Conservation (phyloP, 192 early-diverging fungal genomes). For the Gryganskiella cystojenkinii region DNA sequence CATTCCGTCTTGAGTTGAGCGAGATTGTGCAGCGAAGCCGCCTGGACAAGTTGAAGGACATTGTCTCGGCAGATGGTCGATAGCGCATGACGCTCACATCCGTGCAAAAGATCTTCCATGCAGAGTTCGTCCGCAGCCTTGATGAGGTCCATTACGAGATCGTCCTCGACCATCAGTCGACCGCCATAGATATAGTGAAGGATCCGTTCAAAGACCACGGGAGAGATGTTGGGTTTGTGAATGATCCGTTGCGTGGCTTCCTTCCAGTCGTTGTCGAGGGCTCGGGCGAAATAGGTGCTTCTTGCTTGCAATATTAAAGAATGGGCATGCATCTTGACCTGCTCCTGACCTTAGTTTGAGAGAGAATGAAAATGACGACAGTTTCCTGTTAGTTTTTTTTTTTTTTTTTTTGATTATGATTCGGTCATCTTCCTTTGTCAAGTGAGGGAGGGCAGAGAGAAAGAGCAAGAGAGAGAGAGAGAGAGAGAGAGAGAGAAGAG, state of each 20-base stretch:
- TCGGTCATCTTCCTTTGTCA: neutral
- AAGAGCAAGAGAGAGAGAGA: neutral
- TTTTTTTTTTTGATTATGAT: neutral
- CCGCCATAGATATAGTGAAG: slow-evolving; percentile 40
- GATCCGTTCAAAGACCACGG: slow-evolving; percentile 31
- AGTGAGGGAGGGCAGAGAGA: neutral
- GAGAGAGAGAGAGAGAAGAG: neutral
- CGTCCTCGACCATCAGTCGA: slow-evolving; percentile 13
- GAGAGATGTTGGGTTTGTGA: slow-evolving; percentile 43
- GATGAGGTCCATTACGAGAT: slow-evolving; percentile 35
- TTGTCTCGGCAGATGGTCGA: slow-evolving; percentile 22
- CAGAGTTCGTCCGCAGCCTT: slow-evolving; percentile 41
- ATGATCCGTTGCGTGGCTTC: slow-evolving; percentile 33
- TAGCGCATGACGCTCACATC: slow-evolving; percentile 35
- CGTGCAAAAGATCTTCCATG: slow-evolving; percentile 34
- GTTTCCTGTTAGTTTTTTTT: neutral
- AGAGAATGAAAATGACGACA: neutral
- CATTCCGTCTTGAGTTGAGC: slow-evolving; percentile 27
- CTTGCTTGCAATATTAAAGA: slow-evolving; percentile 38
- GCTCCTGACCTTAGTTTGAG: slow-evolving; percentile 47
- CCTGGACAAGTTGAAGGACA: slow-evolving; percentile 28
- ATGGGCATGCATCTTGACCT: slow-evolving; percentile 42
- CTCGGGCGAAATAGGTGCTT: slow-evolving; percentile 41
- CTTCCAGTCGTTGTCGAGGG: slow-evolving; percentile 38
- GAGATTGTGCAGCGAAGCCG: slow-evolving; percentile 28